Evolutionary conservation across 1,284 basidiomycete species (phyloP).

Genomic region (Boletus semigastroideus): DNA sequence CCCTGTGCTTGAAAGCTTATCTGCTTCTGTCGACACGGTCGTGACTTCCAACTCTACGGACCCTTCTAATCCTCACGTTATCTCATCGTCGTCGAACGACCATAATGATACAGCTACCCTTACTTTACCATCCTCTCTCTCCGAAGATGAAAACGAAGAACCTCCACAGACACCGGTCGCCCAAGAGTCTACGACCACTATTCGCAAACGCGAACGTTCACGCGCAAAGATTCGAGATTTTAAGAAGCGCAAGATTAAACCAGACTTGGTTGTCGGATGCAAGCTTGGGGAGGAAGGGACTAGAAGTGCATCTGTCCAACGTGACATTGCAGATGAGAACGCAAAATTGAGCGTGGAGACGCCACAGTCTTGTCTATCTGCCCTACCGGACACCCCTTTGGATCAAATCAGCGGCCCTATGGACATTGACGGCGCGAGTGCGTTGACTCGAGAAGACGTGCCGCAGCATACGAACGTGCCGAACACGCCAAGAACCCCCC

Average conservation of each 20-base stretch:
- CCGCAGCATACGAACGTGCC: conserved; percentile 1
- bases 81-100: conserved; percentile 22
- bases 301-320: conserved; percentile 49
- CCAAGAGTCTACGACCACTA: conserved; percentile 23
- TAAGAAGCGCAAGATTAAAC: conserved; percentile 50
- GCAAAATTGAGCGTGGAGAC: conserved; percentile 42
- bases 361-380: conserved; percentile 13
- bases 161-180: conserved; percentile 32
- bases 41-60: conserved; percentile 28
- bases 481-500: background rate
- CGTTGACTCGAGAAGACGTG: conserved; percentile 2
- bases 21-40: conserved; percentile 18
- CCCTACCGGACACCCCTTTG: conserved; percentile 11
- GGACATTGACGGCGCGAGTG: conserved; percentile 14
- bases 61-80: conserved; percentile 30
- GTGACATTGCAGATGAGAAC: conserved; percentile 59
- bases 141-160: conserved; percentile 40
- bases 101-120: conserved; percentile 16
- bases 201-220: conserved; percentile 43
- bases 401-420: conserved; percentile 4
- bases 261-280: conserved; percentile 21
- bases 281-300: conserved; percentile 33
- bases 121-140: conserved; percentile 34
- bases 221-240: conserved; percentile 55
- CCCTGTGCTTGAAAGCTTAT: conserved; percentile 50